Evolutionary conservation across 1,284 basidiomycete species (phyloP).

Genomic region (Flammula alnicola): DNA sequence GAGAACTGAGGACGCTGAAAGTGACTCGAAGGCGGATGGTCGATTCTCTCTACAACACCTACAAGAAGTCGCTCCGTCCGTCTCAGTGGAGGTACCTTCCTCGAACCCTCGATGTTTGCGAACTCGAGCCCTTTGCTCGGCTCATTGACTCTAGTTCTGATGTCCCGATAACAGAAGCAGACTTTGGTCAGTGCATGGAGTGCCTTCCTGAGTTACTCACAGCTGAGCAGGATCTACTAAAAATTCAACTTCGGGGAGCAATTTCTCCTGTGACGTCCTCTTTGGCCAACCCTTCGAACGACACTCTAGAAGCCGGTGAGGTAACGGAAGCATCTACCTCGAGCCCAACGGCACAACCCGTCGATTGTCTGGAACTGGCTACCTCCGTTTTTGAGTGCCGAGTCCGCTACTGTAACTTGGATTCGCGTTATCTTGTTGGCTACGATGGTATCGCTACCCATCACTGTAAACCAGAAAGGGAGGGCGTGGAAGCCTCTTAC

Average conservation of each 20-base stretch:
- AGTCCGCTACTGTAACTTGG: not conserved
- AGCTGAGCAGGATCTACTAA: slow-evolving; percentile 10
- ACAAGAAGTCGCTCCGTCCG: slow-evolving; percentile 30
- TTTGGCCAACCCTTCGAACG: no score
- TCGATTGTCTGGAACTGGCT: slow-evolving; percentile 20
- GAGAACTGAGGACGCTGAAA: no score
- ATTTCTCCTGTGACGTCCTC: no score
- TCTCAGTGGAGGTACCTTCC: slow-evolving; percentile 34
- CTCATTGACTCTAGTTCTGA: slow-evolving; percentile 24
- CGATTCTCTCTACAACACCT: slow-evolving; percentile 23
- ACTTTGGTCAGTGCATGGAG: slow-evolving; percentile 19
- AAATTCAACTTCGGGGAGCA: not conserved
- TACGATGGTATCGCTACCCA: slow-evolving; percentile 7
- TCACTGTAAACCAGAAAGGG: no score
- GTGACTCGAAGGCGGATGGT: slow-evolving; percentile 16
- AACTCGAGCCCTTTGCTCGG: slow-evolving; percentile 24
- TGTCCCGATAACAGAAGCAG: slow-evolving; percentile 11
- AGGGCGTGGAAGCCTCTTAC: slow-evolving; percentile 1
- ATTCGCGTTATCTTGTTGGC: not conserved
- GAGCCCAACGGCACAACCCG: no score
- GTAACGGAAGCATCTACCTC: no score
- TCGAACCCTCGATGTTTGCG: slow-evolving; percentile 14
- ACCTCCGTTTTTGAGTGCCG: slow-evolving; percentile 23
- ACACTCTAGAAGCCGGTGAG: slow-evolving; percentile 2
- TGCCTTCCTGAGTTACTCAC: slow-evolving; percentile 20